Evolutionary conservation across 495 filamentous ascomycete species (phyloP), one percentile per base, ranked within the genome.

Genomic region (Podospora didyma): DNA sequence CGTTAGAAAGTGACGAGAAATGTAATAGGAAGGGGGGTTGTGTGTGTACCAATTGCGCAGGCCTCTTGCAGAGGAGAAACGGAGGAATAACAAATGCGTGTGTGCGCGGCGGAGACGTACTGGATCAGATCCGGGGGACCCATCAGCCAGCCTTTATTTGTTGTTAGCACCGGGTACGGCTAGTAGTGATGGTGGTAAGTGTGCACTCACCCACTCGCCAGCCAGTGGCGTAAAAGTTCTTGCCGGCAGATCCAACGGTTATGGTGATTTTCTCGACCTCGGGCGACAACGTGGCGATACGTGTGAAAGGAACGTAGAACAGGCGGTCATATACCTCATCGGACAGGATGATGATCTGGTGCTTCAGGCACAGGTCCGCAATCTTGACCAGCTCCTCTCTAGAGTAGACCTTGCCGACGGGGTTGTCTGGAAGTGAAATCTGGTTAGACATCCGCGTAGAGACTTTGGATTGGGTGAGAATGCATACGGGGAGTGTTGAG

Each of bases 321-420:
- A 98, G 86, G 17, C 93, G 82, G 74, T 98, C 94, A 68, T 98
- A 98, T 60, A 98, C 85, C 67, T 98, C 94, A 62, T 98, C 94
- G 14, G 89, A 94, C 46, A 98, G 81, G 62, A 98, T 97, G 63
- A 98, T 88, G 62, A 97, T 88, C 70, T 96, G 87, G 69, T 97
- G 79, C 75, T 96, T 89, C 45, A 97, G 84, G 70, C 89, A 94
- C n/a, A 97, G 78, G 51, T 89, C 84, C 51, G 89, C 95, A 62
- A 98, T 95, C 42, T 77, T 83, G 62, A 86, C 75, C n/a, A 96
- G 84, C 67, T 98, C 94, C 7, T 83, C 79, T 39, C 79, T 81
- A 7, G 89, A 90, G 72, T 91, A 96, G 39, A 98, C 89, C 70
- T 98, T 98, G 59, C 94, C 94, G 50, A 97, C 86, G 20, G 94